phyloP scores from a whole-genome alignment of 2,329 filamentous ascomycete genomes.

The Penicillium aurantiogriseum region DNA sequence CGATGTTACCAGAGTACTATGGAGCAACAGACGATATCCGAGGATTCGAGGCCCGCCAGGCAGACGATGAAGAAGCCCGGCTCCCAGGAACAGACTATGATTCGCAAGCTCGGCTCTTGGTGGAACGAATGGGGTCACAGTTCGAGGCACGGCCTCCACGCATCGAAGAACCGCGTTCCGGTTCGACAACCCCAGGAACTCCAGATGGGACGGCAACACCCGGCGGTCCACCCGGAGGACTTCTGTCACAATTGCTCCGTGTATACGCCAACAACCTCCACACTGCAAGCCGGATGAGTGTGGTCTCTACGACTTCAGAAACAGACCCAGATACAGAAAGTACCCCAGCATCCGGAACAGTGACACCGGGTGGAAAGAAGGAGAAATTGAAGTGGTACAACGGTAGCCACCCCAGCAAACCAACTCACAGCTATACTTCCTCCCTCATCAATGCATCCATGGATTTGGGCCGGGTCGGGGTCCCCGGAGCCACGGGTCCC shows the following conservation, averaged over 20 bases:
- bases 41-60: conserved; percentile 20
- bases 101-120: conserved; percentile 23
- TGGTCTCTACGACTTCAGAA: conserved; percentile 16
- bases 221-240: conserved; percentile 45
- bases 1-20: conserved; percentile 21
- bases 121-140: conserved; percentile 20
- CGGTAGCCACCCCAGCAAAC: conserved; percentile 14
- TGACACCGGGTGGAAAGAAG: conserved; percentile 20
- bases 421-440: conserved; percentile 23
- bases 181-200: conserved; percentile 16
- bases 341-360: conserved; percentile 12
- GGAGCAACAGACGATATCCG: conserved; percentile 26
- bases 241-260: conserved; percentile 68
- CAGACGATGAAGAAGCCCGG: conserved; percentile 19
- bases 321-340: conserved; percentile 21
- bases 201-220: conserved; percentile 18
- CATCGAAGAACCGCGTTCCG: conserved; percentile 16
- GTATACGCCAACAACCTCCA: conserved; percentile 57
- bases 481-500: conserved; percentile 24
- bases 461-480: conserved; percentile 26
- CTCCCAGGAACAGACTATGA: conserved; percentile 13
- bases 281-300: conserved; percentile 28
- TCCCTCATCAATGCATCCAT: conserved; percentile 29
- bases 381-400: conserved; percentile 35
- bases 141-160: not conserved